Percentiles rank a stretch among this genome's conserved stretches.
Evolutionary conservation across 1,139 yeast species (phyloP).

Genomic region (Meyerozyma guilliermondii): DNA sequence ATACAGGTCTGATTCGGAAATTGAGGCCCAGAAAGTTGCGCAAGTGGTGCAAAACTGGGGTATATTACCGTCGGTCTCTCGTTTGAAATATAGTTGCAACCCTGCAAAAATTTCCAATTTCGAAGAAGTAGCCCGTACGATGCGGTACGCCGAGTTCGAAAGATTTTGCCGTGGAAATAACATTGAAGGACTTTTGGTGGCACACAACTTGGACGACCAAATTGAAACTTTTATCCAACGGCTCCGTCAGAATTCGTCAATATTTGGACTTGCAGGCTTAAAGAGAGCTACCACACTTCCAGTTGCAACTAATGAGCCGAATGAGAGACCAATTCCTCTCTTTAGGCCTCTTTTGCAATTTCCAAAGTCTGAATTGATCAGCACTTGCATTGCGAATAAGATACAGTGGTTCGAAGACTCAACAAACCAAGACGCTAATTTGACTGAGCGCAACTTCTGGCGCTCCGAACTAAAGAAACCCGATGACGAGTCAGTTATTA

Average conservation of each 20-base stretch:
- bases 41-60: conserved; percentile 31
- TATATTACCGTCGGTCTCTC: conserved; percentile 31
- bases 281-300: conserved; percentile 23
- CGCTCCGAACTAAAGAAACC: conserved; percentile 28
- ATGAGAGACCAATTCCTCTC: conserved; percentile 15
- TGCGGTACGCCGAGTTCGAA: conserved; percentile 43
- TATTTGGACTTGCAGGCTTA: conserved; percentile 54
- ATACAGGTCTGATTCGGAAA: conserved; percentile 39
- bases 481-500: conserved; percentile 12
- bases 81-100: conserved; percentile 26
- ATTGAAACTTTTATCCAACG: conserved; percentile 64
- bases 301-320: conserved; percentile 12
- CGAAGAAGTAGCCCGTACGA: conserved; percentile 54
- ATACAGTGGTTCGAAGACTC: conserved; percentile 66
- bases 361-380: conserved; percentile 39
- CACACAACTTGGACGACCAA: conserved; percentile 71
- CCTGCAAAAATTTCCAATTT: conserved; percentile 30
- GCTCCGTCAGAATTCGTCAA: conserved; percentile 47
- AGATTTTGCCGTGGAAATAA: conserved; percentile 26
- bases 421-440: conserved; percentile 49
- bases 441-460: conserved; percentile 53
- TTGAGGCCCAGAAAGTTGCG: conserved; percentile 45
- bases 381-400: conserved; percentile 35
- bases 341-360: conserved; percentile 52
- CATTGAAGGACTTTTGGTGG: conserved; percentile 42